These are phyloP conservation scores for Leccinum subtestaceum DNA, from an alignment of 768 basidiomycete species.

Conservation along the genomic window DNA sequence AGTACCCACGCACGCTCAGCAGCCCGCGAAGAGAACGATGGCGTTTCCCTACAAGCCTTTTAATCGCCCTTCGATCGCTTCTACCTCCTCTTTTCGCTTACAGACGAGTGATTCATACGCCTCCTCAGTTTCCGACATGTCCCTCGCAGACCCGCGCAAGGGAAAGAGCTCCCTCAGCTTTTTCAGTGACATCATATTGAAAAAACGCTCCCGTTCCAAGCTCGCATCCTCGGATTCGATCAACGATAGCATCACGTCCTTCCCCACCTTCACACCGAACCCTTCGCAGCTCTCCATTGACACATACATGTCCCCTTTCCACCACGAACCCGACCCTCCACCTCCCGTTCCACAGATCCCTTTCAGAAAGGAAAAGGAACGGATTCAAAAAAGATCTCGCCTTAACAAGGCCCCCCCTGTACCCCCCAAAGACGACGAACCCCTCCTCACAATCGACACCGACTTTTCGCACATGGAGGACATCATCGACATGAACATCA, in stretches of 20 bases:
- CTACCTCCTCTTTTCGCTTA: conserved; percentile 28
- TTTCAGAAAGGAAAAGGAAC: conserved; percentile 34
- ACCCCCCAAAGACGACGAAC: conserved; percentile 16
- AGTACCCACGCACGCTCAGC: conserved; percentile 9
- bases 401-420: not conserved
- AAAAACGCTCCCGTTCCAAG: conserved; percentile 39
- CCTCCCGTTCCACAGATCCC: conserved; percentile 8
- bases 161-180: conserved; percentile 45
- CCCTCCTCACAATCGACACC: conserved; percentile 23
- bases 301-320: conserved; percentile 16
- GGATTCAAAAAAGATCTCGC: conserved; percentile 6
- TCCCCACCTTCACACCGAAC: conserved; percentile 41
- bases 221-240: conserved; percentile 35
- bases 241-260: conserved; percentile 27
- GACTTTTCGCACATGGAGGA: conserved; percentile 69
- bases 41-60: conserved; percentile 31
- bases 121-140: conserved; percentile 34
- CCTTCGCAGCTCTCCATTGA: conserved; percentile 26
- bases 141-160: conserved; percentile 41
- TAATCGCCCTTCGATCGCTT: conserved; percentile 32
- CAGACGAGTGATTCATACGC: conserved; percentile 30
- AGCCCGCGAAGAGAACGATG: conserved; percentile 20
- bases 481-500: conserved; percentile 53
- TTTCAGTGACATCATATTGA: conserved; percentile 39
- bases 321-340: not conserved